These are phyloP conservation scores for Ophiostoma pallidulum DNA, from an alignment of 2,329 filamentous ascomycete genomes.

Conservation along the genomic window DNA sequence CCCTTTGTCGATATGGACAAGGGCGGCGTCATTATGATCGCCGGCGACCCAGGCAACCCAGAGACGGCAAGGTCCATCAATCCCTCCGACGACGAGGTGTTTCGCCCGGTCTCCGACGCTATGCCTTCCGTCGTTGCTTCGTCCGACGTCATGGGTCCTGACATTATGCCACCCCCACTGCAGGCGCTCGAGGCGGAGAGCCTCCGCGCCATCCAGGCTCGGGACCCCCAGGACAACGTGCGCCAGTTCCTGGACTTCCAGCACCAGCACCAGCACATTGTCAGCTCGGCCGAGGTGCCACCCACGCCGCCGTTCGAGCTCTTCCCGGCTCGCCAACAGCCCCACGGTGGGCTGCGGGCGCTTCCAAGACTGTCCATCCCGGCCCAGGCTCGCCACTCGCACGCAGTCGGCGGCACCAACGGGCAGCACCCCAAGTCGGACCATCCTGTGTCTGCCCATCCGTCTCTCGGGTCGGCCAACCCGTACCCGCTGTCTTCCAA, in stretches of 20 bases:
- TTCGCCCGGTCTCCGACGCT: constrained; percentile 63
- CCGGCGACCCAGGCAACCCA: constrained; percentile 71
- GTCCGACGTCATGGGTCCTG: constrained; percentile 76
- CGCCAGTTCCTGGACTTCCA: constrained; percentile 86
- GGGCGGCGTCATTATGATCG: constrained; percentile 63
- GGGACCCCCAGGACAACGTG: constrained; percentile 87
- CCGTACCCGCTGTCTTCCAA: constrained; percentile 6
- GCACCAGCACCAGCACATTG: constrained; percentile 55
- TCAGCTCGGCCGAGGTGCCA: constrained; percentile 44
- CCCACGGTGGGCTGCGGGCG: constrained; percentile 46
- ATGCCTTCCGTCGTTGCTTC: constrained; percentile 81
- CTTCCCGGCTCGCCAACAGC: constrained; percentile 31
- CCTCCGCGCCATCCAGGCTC: constrained; percentile 57
- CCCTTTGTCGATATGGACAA: constrained; percentile 51
- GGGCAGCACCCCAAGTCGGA: constrained; percentile 18
- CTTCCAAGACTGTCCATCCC: constrained; percentile 57
- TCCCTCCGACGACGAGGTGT: constrained; percentile 35
- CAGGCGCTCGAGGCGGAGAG: constrained; percentile 64
- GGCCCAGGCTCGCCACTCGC: constrained; percentile 21
- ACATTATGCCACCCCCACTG: constrained; percentile 39
- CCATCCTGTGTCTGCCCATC: constrained; percentile 17
- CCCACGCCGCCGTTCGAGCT: constrained; percentile 62
- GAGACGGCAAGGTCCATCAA: constrained; percentile 50
- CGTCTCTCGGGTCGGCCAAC: background rate
- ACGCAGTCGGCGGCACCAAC: background rate